Evolutionary conservation across 2,329 filamentous ascomycete genomes (phyloP).

Genomic region (Amauroascus niger): DNA sequence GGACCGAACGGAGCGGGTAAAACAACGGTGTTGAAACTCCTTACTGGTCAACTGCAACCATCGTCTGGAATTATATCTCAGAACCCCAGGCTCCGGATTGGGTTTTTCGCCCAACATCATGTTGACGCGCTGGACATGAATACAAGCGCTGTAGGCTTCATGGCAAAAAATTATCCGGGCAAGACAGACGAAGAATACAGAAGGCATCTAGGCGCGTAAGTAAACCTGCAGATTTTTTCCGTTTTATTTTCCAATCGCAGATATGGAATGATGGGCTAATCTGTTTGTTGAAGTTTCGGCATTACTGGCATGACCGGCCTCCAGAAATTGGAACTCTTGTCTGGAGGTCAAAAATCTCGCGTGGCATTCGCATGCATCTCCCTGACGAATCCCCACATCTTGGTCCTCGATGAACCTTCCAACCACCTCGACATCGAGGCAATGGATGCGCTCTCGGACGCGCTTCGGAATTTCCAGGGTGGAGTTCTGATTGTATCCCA

Average conservation of each 20-base stretch:
- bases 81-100: conserved; percentile 77
- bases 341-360: conserved; percentile 95
- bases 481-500: conserved; percentile 98
- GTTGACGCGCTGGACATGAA: conserved; percentile 90
- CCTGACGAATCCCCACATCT: conserved; percentile 86
- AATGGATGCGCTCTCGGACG: conserved; percentile 87
- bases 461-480: conserved; percentile 77
- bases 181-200: conserved; percentile 95
- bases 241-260: neutral
- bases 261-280: neutral
- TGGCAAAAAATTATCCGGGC: conserved; percentile 84
- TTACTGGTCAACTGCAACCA: conserved; percentile 74
- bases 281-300: conserved; percentile 42
- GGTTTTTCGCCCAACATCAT: conserved; percentile 98
- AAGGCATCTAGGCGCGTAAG: conserved; percentile 81
- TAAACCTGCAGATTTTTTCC: conserved; percentile 23
- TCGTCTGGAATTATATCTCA: conserved; percentile 74
- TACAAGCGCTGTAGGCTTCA: conserved; percentile 84
- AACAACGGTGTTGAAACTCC: conserved; percentile 94
- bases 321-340: conserved; percentile 88
- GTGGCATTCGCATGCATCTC: conserved; percentile 97
- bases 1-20: conserved; percentile 98
- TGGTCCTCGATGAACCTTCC: conserved; percentile 95
- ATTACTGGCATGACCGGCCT: conserved; percentile 90
- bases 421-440: conserved; percentile 99